These are phyloP conservation scores for Samsoniella hepiali DNA, from an alignment of 2,329 filamentous ascomycete species.

Conservation along the genomic window DNA sequence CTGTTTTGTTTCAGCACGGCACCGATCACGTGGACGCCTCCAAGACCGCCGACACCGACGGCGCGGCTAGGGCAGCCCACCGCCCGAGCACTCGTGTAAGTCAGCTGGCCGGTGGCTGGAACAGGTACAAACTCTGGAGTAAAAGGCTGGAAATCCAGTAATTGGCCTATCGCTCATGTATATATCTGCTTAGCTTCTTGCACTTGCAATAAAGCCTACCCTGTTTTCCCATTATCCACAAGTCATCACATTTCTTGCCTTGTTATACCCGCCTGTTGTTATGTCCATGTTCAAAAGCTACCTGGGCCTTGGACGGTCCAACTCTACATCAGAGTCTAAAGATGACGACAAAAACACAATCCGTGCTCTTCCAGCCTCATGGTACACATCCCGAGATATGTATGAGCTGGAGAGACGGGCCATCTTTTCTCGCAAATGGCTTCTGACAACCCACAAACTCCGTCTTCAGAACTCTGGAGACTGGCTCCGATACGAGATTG, in stretches of 20 bases:
- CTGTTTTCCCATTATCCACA: neutral
- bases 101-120: conserved; percentile 14
- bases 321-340: conserved; percentile 16
- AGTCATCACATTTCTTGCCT: neutral
- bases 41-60: conserved; percentile 14
- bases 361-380: conserved; percentile 41
- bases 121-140: neutral
- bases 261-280: neutral
- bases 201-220: neutral
- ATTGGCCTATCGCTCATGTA: neutral
- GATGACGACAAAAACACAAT: conserved; percentile 16
- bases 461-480: conserved; percentile 48
- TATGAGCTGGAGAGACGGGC: conserved; percentile 49
- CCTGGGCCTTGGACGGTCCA: conserved; percentile 15
- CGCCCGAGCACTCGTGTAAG: conserved; percentile 15
- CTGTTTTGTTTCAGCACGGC: neutral
- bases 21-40: conserved; percentile 19
- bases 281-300: conserved; percentile 17
- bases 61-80: conserved; percentile 12
- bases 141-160: neutral
- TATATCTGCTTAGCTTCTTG: neutral
- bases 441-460: conserved; percentile 46
- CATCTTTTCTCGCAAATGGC: conserved; percentile 50
- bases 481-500: conserved; percentile 49
- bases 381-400: conserved; percentile 45